Conservation (phyloP, 176 grass and related monocot species). For the Oryza meridionalis region DNA sequence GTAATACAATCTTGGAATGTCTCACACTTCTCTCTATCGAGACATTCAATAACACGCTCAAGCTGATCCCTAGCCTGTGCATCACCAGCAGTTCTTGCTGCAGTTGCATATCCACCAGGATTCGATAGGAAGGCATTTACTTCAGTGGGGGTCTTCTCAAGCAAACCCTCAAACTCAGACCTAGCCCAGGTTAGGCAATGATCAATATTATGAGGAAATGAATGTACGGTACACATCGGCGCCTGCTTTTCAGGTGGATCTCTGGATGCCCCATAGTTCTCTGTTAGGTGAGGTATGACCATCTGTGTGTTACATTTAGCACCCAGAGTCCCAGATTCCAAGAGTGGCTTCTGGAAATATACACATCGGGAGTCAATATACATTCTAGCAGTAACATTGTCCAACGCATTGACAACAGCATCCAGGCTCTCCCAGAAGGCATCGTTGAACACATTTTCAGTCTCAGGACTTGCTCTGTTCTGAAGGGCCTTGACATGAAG, state of each 20-base stretch:
- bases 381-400: constrained; percentile 91
- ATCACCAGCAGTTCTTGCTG: constrained; percentile 78
- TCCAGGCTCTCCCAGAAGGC: constrained; percentile 87
- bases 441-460: constrained; percentile 91
- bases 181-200: constrained; percentile 92
- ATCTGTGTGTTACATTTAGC: constrained; percentile 96
- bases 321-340: constrained; percentile 90
- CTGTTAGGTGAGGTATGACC: constrained; percentile 92
- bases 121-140: constrained; percentile 82
- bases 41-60: constrained; percentile 84
- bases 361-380: constrained; percentile 91
- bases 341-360: constrained; percentile 91
- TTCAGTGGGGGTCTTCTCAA: constrained; percentile 90
- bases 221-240: constrained; percentile 95
- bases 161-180: constrained; percentile 94
- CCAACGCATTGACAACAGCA: constrained; percentile 79
- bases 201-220: constrained; percentile 96
- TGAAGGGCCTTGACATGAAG: constrained; percentile 82
- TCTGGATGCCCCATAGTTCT: constrained; percentile 96
- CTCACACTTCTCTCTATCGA: constrained; percentile 75
- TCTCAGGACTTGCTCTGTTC: constrained; percentile 90
- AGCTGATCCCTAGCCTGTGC: constrained; percentile 86
- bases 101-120: constrained; percentile 60
- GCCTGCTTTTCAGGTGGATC: constrained; percentile 96
- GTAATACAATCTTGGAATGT: constrained; percentile 91